These are phyloP conservation scores for Mortierella sp. DNA, from an alignment of 371 early-diverging fungal species.

Conservation along the genomic window DNA sequence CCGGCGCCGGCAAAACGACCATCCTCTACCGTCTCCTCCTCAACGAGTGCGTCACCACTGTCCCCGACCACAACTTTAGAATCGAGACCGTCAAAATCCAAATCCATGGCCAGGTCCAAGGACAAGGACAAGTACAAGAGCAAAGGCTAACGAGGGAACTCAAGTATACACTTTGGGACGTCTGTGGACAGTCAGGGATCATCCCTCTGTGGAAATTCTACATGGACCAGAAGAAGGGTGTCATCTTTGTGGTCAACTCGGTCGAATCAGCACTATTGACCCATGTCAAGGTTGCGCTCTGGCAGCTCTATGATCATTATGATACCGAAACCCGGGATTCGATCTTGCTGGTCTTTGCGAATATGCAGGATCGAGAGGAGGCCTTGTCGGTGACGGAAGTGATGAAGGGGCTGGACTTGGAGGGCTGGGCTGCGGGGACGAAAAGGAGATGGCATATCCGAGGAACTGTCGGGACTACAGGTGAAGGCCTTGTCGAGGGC, in stretches of 20 bases:
- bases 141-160: not conserved
- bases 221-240: not conserved
- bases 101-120: not conserved
- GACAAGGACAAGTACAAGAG: not conserved
- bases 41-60: not conserved
- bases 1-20: not conserved
- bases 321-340: not conserved
- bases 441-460: not conserved
- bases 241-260: not conserved
- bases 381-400: not conserved
- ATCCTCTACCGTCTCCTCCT: not conserved
- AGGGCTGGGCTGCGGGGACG: not conserved
- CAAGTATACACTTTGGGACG: not conserved
- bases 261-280: not conserved
- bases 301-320: not conserved
- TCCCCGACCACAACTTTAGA: not conserved
- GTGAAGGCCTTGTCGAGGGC: not conserved
- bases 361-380: not conserved
- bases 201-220: not conserved
- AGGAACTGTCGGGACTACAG: not conserved
- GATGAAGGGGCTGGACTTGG: not conserved
- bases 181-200: not conserved
- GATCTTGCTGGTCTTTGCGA: not conserved
- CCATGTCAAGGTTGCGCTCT: not conserved
- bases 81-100: not conserved